Conservation (phyloP, 208 protist species). For the Tritrichomonas musculus region DNA sequence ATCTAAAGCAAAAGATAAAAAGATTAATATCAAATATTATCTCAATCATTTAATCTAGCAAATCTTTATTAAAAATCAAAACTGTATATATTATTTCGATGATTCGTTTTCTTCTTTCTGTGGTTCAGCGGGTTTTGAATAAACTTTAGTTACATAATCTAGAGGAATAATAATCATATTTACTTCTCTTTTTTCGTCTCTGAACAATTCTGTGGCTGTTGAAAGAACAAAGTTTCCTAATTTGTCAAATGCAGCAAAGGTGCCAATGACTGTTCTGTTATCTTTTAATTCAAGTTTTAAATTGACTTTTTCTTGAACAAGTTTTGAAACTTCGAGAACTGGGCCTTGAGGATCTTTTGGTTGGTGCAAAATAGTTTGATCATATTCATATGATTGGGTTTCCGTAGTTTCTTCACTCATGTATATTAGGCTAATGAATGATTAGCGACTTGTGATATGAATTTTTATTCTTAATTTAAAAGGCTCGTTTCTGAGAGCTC, state of each 20-base stretch:
- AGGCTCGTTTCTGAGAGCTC: too few species aligned
- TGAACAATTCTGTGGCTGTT: neutral
- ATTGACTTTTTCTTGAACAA: neutral
- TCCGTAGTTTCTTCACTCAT: too few species aligned
- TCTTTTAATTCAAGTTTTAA: neutral
- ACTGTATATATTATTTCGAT: too few species aligned
- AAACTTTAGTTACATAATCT: neutral
- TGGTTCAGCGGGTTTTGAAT: too few species aligned
- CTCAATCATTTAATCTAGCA: too few species aligned
- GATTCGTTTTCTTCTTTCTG: too few species aligned
- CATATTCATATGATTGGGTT: neutral
- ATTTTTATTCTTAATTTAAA: too few species aligned
- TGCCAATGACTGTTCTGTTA: neutral
- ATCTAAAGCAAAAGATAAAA: too few species aligned
- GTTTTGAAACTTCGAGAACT: neutral
- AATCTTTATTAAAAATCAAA: too few species aligned
- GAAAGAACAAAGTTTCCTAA: conserved; percentile 27
- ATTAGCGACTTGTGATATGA: too few species aligned
- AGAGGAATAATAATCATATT: neutral
- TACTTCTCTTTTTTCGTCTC: neutral
- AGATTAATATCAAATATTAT: too few species aligned
- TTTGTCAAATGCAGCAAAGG: conserved; percentile 13
- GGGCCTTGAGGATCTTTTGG: neutral
- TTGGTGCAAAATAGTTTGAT: neutral
- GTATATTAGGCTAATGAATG: too few species aligned